Evolutionary conservation across 192 early-diverging fungal genomes (phyloP).

Genomic region (Coemansia furcata): DNA sequence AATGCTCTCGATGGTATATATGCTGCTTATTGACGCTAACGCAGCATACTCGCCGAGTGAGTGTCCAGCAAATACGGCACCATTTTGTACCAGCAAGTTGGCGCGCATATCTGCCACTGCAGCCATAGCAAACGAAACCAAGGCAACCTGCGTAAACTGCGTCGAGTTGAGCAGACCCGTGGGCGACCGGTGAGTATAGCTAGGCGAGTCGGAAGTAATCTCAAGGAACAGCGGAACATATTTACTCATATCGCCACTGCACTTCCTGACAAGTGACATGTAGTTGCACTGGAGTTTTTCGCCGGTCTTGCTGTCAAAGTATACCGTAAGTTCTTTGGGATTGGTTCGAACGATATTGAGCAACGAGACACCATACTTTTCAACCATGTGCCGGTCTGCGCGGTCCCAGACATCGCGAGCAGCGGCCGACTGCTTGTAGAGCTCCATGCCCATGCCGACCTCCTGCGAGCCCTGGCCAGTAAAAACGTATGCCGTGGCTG

Average conservation of each 20-base stretch:
- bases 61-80: conserved; percentile 87
- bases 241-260: not conserved
- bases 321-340: conserved; percentile 58
- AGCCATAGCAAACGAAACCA: conserved; percentile 83
- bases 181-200: conserved; percentile 79
- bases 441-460: conserved; percentile 93
- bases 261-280: conserved; percentile 28
- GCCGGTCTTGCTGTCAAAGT: conserved; percentile 86
- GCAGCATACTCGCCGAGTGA: conserved; percentile 92
- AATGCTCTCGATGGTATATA: conserved; percentile 73
- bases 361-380: conserved; percentile 85
- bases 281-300: conserved; percentile 80
- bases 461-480: conserved; percentile 96
- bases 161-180: conserved; percentile 84
- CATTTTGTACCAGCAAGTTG: conserved; percentile 75
- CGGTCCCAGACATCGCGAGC: conserved; percentile 89
- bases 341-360: conserved; percentile 89
- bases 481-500: conserved; percentile 88
- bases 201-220: conserved; percentile 67
- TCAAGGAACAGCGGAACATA: conserved; percentile 17
- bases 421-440: conserved; percentile 77
- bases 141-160: conserved; percentile 91
- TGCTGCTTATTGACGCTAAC: conserved; percentile 73
- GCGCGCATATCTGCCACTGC: conserved; percentile 83
- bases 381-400: conserved; percentile 83